phyloP scores from a whole-genome alignment of 2,329 filamentous ascomycete species.

The Davidsoniella eucalypti region DNA sequence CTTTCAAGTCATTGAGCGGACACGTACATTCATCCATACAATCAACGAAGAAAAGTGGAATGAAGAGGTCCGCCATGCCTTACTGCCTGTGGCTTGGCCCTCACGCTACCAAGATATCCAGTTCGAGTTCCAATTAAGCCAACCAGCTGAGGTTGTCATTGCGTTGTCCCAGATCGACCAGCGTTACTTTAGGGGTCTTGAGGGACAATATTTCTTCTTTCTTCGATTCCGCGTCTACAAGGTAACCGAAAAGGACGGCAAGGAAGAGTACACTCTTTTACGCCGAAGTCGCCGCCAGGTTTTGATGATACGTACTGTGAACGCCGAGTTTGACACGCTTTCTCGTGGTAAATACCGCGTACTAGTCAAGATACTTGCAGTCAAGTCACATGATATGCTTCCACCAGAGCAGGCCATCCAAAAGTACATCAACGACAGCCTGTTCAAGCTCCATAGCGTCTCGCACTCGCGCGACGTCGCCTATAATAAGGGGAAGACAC shows the following conservation, averaged over 20 bases:
- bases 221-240: neutral
- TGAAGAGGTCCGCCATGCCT: conserved; percentile 42
- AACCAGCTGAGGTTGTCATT: conserved; percentile 40
- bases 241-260: too few relatives aligned
- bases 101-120: conserved; percentile 40
- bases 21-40: conserved; percentile 33
- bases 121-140: conserved; percentile 39
- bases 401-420: neutral
- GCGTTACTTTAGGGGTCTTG: conserved; percentile 44
- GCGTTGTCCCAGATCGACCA: conserved; percentile 45
- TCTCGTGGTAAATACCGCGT: neutral
- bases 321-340: neutral
- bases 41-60: conserved; percentile 37
- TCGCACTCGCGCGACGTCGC: neutral
- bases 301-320: neutral
- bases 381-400: neutral
- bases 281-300: neutral
- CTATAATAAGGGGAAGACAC: neutral
- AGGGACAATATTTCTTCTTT: conserved; percentile 37
- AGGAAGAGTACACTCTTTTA: too few relatives aligned
- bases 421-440: neutral
- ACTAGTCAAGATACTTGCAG: neutral
- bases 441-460: neutral
- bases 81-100: conserved; percentile 45
- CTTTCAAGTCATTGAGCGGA: conserved; percentile 44